phyloP scores from a whole-genome alignment of 2,329 filamentous ascomycete genomes.

The Colletotrichum sp. region DNA sequence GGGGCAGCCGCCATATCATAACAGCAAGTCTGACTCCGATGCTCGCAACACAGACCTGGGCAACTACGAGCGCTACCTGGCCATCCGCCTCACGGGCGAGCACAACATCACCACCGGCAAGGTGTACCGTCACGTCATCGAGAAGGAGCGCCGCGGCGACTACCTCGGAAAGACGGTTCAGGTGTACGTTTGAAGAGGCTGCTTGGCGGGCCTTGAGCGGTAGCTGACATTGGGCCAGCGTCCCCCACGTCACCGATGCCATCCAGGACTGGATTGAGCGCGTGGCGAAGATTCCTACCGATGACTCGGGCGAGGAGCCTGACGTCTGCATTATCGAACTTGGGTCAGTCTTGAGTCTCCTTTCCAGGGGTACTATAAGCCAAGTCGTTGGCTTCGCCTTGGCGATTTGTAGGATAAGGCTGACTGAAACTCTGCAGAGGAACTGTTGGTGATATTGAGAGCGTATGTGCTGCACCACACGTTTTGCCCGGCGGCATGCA shows the following conservation, averaged over 20 bases:
- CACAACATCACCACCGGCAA: constrained; percentile 99
- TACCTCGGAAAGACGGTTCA: constrained; percentile 91
- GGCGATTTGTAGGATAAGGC: background rate
- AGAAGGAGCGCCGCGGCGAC: constrained; percentile 69
- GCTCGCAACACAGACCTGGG: constrained; percentile 48
- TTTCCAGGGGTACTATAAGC: background rate
- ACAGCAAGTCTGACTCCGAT: constrained; percentile 15
- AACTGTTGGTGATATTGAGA: constrained; percentile 77
- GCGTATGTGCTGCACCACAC: constrained; percentile 31
- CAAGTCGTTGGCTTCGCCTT: background rate
- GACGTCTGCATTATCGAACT: constrained; percentile 80
- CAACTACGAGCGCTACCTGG: constrained; percentile 73
- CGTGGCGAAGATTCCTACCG: constrained; percentile 84
- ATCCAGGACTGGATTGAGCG: constrained; percentile 93
- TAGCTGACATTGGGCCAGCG: constrained; percentile 34
- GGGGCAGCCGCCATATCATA: background rate
- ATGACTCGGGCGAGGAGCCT: constrained; percentile 81
- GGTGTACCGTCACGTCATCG: constrained; percentile 89
- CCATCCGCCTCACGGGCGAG: constrained; percentile 80
- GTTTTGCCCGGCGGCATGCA: background rate
- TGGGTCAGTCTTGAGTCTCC: constrained; percentile 50
- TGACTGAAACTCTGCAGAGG: constrained; percentile 22
- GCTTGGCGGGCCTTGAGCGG: background rate
- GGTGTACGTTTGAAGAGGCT: constrained; percentile 48
- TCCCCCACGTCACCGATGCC: constrained; percentile 89